These are phyloP conservation scores for Backusella luteola DNA, from an alignment of 192 early-diverging fungal species.

Conservation along the genomic window DNA sequence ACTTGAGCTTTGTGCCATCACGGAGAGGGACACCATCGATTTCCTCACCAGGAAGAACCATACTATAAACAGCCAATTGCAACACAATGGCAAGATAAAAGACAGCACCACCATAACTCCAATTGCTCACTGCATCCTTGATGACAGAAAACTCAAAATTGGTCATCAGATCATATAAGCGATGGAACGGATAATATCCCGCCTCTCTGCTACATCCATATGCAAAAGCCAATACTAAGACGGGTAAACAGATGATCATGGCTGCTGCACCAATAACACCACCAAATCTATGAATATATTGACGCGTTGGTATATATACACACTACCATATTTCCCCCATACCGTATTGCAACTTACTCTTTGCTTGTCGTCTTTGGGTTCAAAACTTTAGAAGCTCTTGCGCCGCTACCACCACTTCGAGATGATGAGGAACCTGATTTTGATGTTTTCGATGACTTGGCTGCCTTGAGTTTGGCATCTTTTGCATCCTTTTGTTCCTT, in stretches of 20 bases:
- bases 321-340: neutral
- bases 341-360: conserved; percentile 44
- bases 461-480: neutral
- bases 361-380: conserved; percentile 70
- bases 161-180: conserved; percentile 5
- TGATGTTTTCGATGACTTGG: neutral
- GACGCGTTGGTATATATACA: neutral
- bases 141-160: conserved; percentile 1
- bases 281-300: conserved; percentile 50
- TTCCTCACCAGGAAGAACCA: conserved; percentile 42
- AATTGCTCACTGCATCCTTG: conserved; percentile 7
- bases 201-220: conserved; percentile 42
- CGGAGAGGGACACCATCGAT: conserved; percentile 69
- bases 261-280: conserved; percentile 60
- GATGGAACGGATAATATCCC: conserved; percentile 51
- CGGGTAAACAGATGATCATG: conserved; percentile 50
- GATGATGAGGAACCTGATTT: neutral
- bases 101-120: conserved; percentile 51
- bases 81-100: conserved; percentile 46
- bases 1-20: conserved; percentile 69
- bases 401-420: no score
- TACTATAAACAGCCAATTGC: conserved; percentile 34
- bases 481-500: neutral
- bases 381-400: conserved; percentile 18
- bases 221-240: conserved; percentile 45